Conservation (phyloP, 805 yeast species). For the Brettanomyces nanus region DNA sequence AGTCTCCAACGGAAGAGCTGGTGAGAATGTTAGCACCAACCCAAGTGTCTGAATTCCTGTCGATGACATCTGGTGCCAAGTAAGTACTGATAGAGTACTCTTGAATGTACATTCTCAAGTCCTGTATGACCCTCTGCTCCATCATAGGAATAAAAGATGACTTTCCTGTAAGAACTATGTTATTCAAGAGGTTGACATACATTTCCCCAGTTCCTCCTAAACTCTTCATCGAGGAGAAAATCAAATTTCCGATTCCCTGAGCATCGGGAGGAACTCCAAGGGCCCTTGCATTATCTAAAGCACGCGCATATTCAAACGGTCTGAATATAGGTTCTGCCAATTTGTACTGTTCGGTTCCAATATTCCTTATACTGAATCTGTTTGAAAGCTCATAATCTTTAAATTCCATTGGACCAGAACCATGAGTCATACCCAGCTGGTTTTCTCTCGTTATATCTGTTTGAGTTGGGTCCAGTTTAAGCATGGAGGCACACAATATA, state of each 20-base stretch:
- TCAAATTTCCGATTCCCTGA: slow-evolving; percentile 39
- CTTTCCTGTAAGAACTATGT: slow-evolving; percentile 56
- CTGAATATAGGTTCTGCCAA: slow-evolving; percentile 65
- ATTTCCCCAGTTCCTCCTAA: slow-evolving; percentile 36
- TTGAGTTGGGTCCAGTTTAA: slow-evolving; percentile 23
- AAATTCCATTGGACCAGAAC: slow-evolving; percentile 27
- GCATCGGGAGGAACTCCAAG: slow-evolving; percentile 42
- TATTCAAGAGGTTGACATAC: slow-evolving; percentile 32
- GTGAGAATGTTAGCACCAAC: slow-evolving; percentile 67
- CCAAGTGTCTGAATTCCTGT: slow-evolving; percentile 57
- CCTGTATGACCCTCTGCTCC: slow-evolving; percentile 46
- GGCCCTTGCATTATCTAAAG: slow-evolving; percentile 23
- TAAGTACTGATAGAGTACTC: slow-evolving; percentile 35
- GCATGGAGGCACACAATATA: slow-evolving; percentile 19
- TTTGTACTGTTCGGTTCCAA: slow-evolving; percentile 45
- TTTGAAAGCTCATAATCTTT: slow-evolving; percentile 55
- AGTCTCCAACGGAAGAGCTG: slow-evolving; percentile 39
- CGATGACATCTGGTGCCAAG: slow-evolving; percentile 34
- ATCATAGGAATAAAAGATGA: slow-evolving; percentile 48
- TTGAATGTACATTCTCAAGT: slow-evolving; percentile 47
- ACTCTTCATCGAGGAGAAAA: slow-evolving; percentile 36
- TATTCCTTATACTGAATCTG: slow-evolving; percentile 34
- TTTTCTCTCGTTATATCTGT: slow-evolving; percentile 23
- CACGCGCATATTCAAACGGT: slow-evolving; percentile 41
- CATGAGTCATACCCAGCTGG: slow-evolving; percentile 20